Base-by-base conservation (phyloP, 257 asterid genomes). In the Linderniella brevidens region DNA sequence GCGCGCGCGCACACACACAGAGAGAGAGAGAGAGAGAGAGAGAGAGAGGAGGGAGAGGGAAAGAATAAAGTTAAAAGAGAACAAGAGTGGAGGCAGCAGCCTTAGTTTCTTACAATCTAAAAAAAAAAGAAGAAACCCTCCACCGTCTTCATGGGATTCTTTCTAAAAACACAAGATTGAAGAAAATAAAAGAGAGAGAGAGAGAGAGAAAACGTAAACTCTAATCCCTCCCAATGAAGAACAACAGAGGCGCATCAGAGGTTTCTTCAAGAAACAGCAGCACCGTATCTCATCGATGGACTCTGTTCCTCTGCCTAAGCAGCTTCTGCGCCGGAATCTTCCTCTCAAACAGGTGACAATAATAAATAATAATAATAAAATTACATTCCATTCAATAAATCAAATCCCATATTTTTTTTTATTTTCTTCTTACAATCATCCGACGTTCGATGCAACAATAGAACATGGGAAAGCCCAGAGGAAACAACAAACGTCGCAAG, bases 321-420 rank as follows among this genome's bases (percentile, higher is more conserved):
- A 71, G 95, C 52, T 87, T 87, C 44, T 79, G 72, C 39, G 70
- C 78, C 15, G 97, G 97, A 42, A 38, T 87, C 71, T 47, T 87
- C 81, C 72, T 82, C 73, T 79, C 93, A 46, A 72, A 74, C 56
- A 80, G 97, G 97, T 82, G 69, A 50, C 16, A 41, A 49, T 19
- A 11, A 39, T 17, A 12, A 19, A n/a, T 9, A 29, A 18, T 35
- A 38, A 15, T 15, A 46, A 18, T 37, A 48, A 35, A 17, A 4
- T 50, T 36, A 41, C 19, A 17, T 13, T 13, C 12, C n/a, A 11
- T 1, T 10, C 35, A 17, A 46, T 13, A 56, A 29, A 19, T 48
- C 13, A 35, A 49, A 49, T 17, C 51, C 44, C 35, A 53, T 46
- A 12, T 49, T 19, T 46, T 49, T 7, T 37, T 18, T 9, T 45